Evolutionary conservation across 495 filamentous ascomycete genomes (phyloP).

Genomic region (Astrothelium subdiscretum): DNA sequence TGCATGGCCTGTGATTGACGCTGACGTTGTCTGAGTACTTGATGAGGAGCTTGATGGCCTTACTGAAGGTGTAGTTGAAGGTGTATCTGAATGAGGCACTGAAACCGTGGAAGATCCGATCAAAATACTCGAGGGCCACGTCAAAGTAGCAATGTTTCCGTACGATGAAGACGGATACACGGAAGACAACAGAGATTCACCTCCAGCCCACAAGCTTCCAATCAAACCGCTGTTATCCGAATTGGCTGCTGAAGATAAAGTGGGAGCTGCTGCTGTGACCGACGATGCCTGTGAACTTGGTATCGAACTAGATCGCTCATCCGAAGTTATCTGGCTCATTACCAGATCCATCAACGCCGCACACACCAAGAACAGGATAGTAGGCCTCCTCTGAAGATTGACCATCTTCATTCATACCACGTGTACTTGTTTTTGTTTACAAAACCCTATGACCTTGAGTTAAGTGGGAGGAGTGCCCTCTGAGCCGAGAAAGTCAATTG

Average conservation of each 20-base stretch:
- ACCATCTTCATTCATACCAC: neutral
- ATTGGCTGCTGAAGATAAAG: neutral
- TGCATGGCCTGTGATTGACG: neutral
- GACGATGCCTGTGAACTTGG: neutral
- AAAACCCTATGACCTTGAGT: too few relatives aligned
- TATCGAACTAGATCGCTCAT: neutral
- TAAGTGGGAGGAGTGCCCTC: too few relatives aligned
- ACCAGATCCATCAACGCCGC: neutral
- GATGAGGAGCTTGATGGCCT: neutral
- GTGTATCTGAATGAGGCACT: neutral
- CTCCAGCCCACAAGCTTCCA: neutral
- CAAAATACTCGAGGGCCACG: slow-evolving; percentile 9
- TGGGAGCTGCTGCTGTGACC: neutral
- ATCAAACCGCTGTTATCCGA: neutral
- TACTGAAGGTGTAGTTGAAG: neutral
- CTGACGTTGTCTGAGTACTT: neutral
- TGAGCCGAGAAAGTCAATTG: neutral
- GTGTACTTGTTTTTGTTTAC: too few relatives aligned
- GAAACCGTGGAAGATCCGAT: slow-evolving; percentile 5
- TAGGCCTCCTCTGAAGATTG: neutral
- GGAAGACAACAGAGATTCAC: slow-evolving; percentile 8
- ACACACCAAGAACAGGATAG: neutral
- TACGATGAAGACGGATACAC: slow-evolving; percentile 13
- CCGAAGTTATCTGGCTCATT: neutral
- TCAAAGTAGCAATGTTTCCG: slow-evolving; percentile 8